Evolutionary conservation across 1,284 basidiomycete species (phyloP), one percentile per base, ranked within the genome.

Genomic region (Rhodotorula sp.): DNA sequence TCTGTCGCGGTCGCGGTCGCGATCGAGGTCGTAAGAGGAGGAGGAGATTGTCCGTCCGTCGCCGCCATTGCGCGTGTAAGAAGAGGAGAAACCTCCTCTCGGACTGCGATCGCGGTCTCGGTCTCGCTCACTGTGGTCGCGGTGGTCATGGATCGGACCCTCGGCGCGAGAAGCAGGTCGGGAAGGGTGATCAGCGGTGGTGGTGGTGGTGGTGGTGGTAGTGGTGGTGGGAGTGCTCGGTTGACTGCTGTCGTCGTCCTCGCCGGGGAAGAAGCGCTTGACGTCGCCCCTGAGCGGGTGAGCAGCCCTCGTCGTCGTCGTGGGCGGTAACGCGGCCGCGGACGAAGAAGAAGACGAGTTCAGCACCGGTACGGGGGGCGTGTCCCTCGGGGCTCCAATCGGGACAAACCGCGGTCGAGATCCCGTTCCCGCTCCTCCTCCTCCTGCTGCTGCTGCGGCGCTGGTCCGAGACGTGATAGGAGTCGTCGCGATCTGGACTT

Each of bases 191-290:
- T 43, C 28, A 28, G 28, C 28, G 38, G 38, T 28, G 54, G 26
- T 55, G 54, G 54, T 26, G 50, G 19, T 23, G 50, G 21, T 43
- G 38, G 38, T 28, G 54, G 26, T 55, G 54, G 54, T 26, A 18
- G 18, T 7, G 52, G 21, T 28, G 54, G 54, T 55, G 1, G 38
- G 38, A 14, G 38, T 43, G 38, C 38, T 43, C 28, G 15, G 54
- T 28, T 15, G 28, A n/a, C 54, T 60, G 43, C n/a, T 60, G 23
- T 60, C 58, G 23, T 60, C 58, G 15, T 60, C 58, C 10, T 60
- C 58, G 43, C 58, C 43, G n/a, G 58, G 58, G 31, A 60, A 60
- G 58, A 60, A 60, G 19, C 58, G 34, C 48, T 54, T 59, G 57
- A 38, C 28, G 26, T 26, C 43, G 28, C 45, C 63, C 8, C 18